A percentile compares a stretch with the other conserved stretches of the same genome.
These are phyloP conservation scores for Glomus cerebriforme DNA, from an alignment of 192 early-diverging fungal species.

Conservation along the genomic window DNA sequence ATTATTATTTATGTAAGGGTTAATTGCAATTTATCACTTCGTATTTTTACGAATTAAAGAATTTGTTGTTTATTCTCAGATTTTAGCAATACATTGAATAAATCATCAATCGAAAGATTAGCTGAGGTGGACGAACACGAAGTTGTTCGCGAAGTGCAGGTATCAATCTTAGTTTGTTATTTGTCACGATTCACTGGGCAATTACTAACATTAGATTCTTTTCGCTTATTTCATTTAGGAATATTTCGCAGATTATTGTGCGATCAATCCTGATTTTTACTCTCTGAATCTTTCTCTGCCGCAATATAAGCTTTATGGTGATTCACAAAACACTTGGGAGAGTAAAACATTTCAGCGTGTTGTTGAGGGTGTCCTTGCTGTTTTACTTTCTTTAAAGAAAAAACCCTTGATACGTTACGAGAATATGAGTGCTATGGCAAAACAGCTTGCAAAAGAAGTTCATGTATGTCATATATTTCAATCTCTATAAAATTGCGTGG, in stretches of 20 bases:
- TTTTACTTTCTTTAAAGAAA: constrained; percentile 86
- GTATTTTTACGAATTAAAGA: neutral
- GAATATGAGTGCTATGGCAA: constrained; percentile 77
- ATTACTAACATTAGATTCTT: neutral
- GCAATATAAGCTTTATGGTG: constrained; percentile 68
- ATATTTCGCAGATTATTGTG: constrained; percentile 91
- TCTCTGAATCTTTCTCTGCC: constrained; percentile 71
- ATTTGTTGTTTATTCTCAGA: constrained; percentile 48
- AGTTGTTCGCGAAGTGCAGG: constrained; percentile 91
- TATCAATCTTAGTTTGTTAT: constrained; percentile 31
- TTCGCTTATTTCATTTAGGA: constrained; percentile 54
- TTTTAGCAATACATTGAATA: constrained; percentile 93
- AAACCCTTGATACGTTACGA: constrained; percentile 93
- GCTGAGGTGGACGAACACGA: constrained; percentile 96
- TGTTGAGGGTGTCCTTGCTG: constrained; percentile 75
- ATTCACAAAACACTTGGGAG: constrained; percentile 77
- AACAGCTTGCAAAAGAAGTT: constrained; percentile 79
- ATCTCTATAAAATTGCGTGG: neutral
- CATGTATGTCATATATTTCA: constrained; percentile 49
- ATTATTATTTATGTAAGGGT: constrained; percentile 89
- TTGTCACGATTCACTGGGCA: neutral
- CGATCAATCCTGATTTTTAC: constrained; percentile 81
- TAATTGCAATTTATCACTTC: neutral
- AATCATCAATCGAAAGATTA: constrained; percentile 86
- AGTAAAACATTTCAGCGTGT: constrained; percentile 70